Evolutionary conservation across 2,329 filamentous ascomycete genomes (phyloP).

Genomic region (Xylariaceae sp.): DNA sequence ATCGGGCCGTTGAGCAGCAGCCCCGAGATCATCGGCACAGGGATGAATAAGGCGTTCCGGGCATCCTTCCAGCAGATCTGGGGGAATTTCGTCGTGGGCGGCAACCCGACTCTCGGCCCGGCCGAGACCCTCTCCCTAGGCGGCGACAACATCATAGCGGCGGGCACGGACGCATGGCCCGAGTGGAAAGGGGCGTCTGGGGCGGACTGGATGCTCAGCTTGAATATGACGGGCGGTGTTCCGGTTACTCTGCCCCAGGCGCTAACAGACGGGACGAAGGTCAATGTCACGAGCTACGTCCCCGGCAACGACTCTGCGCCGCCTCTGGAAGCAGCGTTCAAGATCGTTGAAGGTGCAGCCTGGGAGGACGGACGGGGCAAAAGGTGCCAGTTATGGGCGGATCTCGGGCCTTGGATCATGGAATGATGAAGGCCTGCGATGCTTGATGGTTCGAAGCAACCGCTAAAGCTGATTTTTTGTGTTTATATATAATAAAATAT

Average conservation of each 20-base stretch:
- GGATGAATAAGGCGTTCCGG: slow-evolving; percentile 31
- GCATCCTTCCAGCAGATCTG: slow-evolving; percentile 46
- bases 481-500: no score
- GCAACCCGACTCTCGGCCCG: slow-evolving; percentile 44
- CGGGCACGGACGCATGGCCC: slow-evolving; percentile 39
- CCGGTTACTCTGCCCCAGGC: slow-evolving; percentile 14
- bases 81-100: slow-evolving; percentile 50
- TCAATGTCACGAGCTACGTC: slow-evolving; percentile 34
- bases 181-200: slow-evolving; percentile 37
- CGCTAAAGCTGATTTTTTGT: no score
- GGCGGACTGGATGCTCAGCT: slow-evolving; percentile 42
- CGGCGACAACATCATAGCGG: slow-evolving; percentile 34
- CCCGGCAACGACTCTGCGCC: slow-evolving; percentile 37
- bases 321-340: slow-evolving; percentile 34
- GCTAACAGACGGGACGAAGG: slow-evolving; percentile 25
- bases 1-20: slow-evolving; percentile 41
- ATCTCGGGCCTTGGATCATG: slow-evolving; percentile 22
- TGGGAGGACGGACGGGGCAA: slow-evolving; percentile 52
- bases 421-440: no score
- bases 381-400: slow-evolving; percentile 50
- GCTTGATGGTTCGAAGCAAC: no score
- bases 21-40: slow-evolving; percentile 16
- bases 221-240: slow-evolving; percentile 50
- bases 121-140: slow-evolving; percentile 33
- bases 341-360: slow-evolving; percentile 44